Evolutionary conservation across 305 asterid species (phyloP).

Genomic region (Plantago coronopus): DNA sequence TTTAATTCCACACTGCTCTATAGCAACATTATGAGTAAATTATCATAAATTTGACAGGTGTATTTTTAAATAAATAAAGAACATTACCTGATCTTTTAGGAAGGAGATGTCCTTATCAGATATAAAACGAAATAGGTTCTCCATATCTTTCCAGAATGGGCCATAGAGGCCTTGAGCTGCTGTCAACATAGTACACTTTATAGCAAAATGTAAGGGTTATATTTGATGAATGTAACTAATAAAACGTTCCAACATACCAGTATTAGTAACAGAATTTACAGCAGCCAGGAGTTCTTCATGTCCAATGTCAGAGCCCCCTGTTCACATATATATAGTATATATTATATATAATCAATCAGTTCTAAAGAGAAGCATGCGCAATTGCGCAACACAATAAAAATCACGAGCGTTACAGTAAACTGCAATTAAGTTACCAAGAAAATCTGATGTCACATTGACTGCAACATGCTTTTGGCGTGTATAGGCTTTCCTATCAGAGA

Average conservation of each 20-base stretch:
- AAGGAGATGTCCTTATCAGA: conserved; percentile 62
- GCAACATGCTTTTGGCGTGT: conserved; percentile 68
- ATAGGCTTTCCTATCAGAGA: conserved; percentile 78
- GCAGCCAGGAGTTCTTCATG: conserved; percentile 93
- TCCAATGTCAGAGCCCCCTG: conserved; percentile 84
- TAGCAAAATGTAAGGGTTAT: conserved; percentile 18
- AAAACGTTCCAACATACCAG: conserved; percentile 43
- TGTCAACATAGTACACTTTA: conserved; percentile 26
- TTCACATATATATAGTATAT: conserved; percentile 13
- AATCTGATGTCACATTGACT: conserved; percentile 57
- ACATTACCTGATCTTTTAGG: conserved; percentile 71
- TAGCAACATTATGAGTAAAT: too few species aligned
- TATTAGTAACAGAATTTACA: conserved; percentile 68
- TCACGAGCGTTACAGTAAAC: conserved; percentile 14
- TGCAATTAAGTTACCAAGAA: conserved; percentile 50
- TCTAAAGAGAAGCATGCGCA: conserved; percentile 11
- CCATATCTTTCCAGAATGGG: conserved; percentile 87
- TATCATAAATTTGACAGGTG: too few species aligned
- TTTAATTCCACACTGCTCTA: neutral
- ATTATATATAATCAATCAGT: conserved; percentile 26
- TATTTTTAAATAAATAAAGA: conserved; percentile 1
- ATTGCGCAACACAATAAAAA: conserved; percentile 19
- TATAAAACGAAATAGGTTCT: conserved; percentile 61
- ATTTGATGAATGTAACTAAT: conserved; percentile 15
- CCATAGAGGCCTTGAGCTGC: conserved; percentile 77